Percentiles rank a stretch among this genome's conserved stretches.
Evolutionary conservation across 371 early-diverging fungal genomes (phyloP).

Genomic region (Mucor velutinosus): DNA sequence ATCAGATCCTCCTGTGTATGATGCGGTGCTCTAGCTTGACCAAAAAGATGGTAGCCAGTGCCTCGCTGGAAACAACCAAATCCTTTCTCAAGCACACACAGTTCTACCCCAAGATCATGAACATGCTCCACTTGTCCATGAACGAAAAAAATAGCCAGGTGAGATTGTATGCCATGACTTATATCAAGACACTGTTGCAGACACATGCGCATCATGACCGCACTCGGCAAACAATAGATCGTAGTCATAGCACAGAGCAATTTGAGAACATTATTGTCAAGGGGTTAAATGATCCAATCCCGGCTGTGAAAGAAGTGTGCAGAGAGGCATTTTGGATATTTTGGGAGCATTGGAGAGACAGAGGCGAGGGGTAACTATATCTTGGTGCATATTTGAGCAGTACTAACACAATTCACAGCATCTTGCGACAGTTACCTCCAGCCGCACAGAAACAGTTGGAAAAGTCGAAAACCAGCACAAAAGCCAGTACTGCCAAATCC

Average conservation of each 20-base stretch:
- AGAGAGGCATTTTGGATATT: conserved; percentile 52
- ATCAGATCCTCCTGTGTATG: conserved; percentile 41
- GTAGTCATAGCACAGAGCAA: conserved; percentile 35
- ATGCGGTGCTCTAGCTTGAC: conserved; percentile 41
- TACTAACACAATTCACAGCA: conserved; percentile 12
- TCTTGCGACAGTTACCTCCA: conserved; percentile 27
- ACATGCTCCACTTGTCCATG: conserved; percentile 36
- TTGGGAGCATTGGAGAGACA: conserved; percentile 45
- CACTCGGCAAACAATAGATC: conserved; percentile 37
- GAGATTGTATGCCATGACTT: conserved; percentile 38
- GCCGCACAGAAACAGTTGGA: conserved; percentile 40
- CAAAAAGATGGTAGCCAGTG: conserved; percentile 43
- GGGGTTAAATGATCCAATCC: conserved; percentile 47
- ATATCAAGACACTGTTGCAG: conserved; percentile 38
- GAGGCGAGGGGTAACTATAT: conserved; percentile 40
- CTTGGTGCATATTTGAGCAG: background rate
- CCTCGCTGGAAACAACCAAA: conserved; percentile 33
- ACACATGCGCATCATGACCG: conserved; percentile 43
- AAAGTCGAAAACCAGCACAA: conserved; percentile 20
- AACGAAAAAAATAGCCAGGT: conserved; percentile 53
- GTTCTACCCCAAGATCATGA: conserved; percentile 42
- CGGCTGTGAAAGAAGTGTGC: conserved; percentile 43
- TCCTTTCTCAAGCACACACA: conserved; percentile 39
- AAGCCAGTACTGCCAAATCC: background rate
- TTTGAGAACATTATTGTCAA: conserved; percentile 40